Percentiles rank a stretch among this genome's conserved stretches.
phyloP scores from a whole-genome alignment of 768 basidiomycete genomes.

The Leccinum boreale region DNA sequence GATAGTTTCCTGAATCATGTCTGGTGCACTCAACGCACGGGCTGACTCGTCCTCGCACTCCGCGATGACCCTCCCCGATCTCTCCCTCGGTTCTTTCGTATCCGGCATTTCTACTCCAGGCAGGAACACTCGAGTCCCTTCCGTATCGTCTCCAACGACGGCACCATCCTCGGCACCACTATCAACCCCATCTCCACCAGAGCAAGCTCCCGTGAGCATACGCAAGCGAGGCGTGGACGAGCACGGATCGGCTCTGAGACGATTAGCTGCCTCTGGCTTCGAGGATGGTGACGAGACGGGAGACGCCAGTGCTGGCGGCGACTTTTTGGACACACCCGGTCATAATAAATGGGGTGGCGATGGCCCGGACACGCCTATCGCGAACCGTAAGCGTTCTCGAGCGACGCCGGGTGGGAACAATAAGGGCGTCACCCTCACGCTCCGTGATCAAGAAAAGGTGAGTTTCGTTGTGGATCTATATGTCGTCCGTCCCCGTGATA shows the following conservation, averaged over 20 bases:
- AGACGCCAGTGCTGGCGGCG: conserved; percentile 34
- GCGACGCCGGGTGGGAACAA: conserved; percentile 21
- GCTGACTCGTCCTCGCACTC: conserved; percentile 45
- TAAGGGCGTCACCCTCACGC: conserved; percentile 57
- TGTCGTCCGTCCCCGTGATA: not conserved
- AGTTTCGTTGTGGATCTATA: not conserved
- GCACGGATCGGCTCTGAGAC: conserved; percentile 37
- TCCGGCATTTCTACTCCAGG: conserved; percentile 55
- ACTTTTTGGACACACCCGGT: conserved; percentile 54
- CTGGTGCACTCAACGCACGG: conserved; percentile 38
- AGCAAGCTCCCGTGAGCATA: conserved; percentile 26
- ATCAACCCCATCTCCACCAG: conserved; percentile 49
- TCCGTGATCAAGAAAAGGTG: conserved; percentile 97
- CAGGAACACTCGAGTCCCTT: conserved; percentile 43
- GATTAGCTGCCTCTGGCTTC: conserved; percentile 32
- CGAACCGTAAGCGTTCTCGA: conserved; percentile 44
- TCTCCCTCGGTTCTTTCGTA: conserved; percentile 56
- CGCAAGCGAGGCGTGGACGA: conserved; percentile 39
- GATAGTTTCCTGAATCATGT: conserved; percentile 30
- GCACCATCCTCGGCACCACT: conserved; percentile 49
- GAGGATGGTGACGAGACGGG: conserved; percentile 35
- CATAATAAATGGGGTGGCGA: conserved; percentile 43
- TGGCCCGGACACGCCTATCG: conserved; percentile 48
- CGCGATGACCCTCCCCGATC: conserved; percentile 48
- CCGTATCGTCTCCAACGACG: conserved; percentile 49